Percentiles rank a stretch among this genome's conserved stretches.
Conservation (phyloP, 129 eudicot genomes). For the Cynara cardunculus region DNA sequence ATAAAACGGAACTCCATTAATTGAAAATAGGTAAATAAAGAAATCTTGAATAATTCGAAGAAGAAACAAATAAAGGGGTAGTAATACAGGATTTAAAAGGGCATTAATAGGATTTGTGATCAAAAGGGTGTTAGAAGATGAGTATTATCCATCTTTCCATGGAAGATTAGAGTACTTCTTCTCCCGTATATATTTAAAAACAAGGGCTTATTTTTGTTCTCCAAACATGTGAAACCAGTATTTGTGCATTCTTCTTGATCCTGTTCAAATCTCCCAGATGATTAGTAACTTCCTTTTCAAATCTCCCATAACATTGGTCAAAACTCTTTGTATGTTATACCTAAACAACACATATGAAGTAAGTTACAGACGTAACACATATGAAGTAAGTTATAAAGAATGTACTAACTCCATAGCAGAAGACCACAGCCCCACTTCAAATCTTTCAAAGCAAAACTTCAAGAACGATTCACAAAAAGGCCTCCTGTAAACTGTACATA, state of each 20-base stretch:
- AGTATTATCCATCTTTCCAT: conserved; percentile 24
- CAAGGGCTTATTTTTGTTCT: conserved; percentile 46
- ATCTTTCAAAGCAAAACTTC: conserved; percentile 62
- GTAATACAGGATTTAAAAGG: conserved; percentile 59
- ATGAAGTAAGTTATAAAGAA: no score
- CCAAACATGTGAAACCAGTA: conserved; percentile 42
- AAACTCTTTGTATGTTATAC: conserved; percentile 36
- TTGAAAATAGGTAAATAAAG: background rate
- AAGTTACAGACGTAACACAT: no score
- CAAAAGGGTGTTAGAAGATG: conserved; percentile 50
- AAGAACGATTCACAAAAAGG: conserved; percentile 47
- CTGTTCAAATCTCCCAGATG: conserved; percentile 55
- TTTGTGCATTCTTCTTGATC: conserved; percentile 47
- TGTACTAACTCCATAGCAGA: conserved; percentile 49
- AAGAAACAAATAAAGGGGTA: background rate
- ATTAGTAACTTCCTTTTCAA: conserved; percentile 39
- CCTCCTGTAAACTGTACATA: conserved; percentile 50
- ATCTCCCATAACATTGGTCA: conserved; percentile 32
- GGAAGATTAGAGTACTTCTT: conserved; percentile 15
- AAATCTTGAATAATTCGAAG: no score
- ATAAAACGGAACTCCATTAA: background rate
- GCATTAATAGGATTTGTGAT: conserved; percentile 42
- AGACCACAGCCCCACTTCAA: conserved; percentile 64
- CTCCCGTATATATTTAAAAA: conserved; percentile 43
- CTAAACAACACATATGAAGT: conserved; percentile 14